Base-by-base conservation (phyloP, 2,329 filamentous ascomycete genomes). In the Cadophora gregata region DNA sequence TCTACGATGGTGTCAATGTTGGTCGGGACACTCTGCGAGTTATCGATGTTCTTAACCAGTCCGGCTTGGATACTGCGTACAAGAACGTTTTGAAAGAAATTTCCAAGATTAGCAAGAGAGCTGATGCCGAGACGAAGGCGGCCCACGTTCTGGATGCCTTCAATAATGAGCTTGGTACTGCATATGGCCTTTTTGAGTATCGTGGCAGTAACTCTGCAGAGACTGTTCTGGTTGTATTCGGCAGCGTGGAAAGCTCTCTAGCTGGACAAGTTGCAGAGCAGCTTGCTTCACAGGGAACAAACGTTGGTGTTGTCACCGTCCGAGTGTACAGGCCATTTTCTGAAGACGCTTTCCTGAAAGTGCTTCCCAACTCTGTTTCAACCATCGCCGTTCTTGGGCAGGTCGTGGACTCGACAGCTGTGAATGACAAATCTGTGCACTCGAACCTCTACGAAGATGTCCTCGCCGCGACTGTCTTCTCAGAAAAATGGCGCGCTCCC, bases 381-480 rank as follows among this genome's bases (percentile, higher is more conserved):
- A 91, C 86, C 69, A 85, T 99, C 71, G 90, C 90, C 45, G 93
- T 98, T 24, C 87, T 99, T 6, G 96, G 96, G 63, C 96, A 99
- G 79, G 95, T 99, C 71, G 80, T 85, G 69, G 89, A 92, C 72
- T 86, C 92, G 70, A 82, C 86, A 67, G 88, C 89, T 66, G 91
- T 96, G 7, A 83, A 87, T 48, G 95, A 98, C 77, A 80, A 86
- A 63, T 90, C 90, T 19, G 81, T 92, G 61, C 92, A 92, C 78
- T 98, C 96, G n/a, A 86, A 87, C 21, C 87, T 99, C 3, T 97
- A 95, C 79, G 89, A 90, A n/a, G 96, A 99, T 78, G 93, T 98
- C 4, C 83, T 98, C 63, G 92, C 94, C 9, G 87, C 95, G 24
- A 83, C 97, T 62, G 88, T 92, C 45, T 97, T 98, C 79, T 90